These are phyloP conservation scores for Alnus glutinosa DNA, from an alignment of 306 rosid species.

Conservation along the genomic window DNA sequence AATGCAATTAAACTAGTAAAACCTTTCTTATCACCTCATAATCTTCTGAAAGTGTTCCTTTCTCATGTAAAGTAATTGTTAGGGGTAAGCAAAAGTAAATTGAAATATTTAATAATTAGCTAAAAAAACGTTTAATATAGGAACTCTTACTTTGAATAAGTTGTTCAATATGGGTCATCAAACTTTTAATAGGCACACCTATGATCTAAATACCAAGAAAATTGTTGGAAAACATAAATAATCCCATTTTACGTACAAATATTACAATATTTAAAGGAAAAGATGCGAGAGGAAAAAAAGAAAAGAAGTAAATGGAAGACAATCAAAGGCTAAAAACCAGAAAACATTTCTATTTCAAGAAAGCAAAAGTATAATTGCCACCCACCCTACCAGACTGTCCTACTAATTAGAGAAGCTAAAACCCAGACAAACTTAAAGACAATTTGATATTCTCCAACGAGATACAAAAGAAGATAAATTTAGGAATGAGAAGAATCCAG, in stretches of 20 bases:
- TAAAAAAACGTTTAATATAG: not conserved
- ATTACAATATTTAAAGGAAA: not conserved
- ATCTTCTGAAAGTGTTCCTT: not conserved
- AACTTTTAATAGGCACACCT: not conserved
- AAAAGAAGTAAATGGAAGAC: not conserved
- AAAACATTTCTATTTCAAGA: constrained; percentile 26
- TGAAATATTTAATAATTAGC: not conserved
- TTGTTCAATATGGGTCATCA: not conserved
- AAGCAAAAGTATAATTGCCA: constrained; percentile 30
- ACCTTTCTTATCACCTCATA: not conserved
- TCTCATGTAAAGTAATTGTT: not conserved
- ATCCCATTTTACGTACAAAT: not conserved
- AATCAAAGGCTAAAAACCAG: not conserved
- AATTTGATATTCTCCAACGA: constrained; percentile 20
- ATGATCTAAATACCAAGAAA: not conserved
- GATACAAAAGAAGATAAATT: constrained; percentile 27
- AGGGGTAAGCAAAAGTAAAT: not conserved
- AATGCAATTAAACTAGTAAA: not conserved
- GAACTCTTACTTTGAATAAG: not conserved
- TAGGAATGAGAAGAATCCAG: constrained; percentile 46
- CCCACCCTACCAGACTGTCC: constrained; percentile 28
- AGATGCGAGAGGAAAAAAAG: not conserved
- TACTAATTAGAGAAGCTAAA: constrained; percentile 40
- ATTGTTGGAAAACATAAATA: not conserved
- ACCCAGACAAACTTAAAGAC: constrained; percentile 22